Conservation (phyloP, 768 basidiomycete genomes). For the Amanita pallidorosea region DNA sequence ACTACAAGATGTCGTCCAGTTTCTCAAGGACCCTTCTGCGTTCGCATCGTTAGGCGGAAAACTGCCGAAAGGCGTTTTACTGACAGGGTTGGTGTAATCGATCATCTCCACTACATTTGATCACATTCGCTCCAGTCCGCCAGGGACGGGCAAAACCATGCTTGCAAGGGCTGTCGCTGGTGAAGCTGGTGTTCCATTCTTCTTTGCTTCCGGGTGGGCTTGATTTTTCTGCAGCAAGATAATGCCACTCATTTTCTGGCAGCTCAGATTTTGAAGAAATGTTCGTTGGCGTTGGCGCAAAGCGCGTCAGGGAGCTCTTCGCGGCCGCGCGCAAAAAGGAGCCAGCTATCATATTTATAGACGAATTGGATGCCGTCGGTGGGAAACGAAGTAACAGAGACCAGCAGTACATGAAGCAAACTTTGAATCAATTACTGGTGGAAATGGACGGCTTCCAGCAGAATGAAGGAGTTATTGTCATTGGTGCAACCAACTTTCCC, state of each 20-base stretch:
- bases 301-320: conserved; percentile 92
- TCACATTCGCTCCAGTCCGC: conserved; percentile 32
- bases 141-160: conserved; percentile 97
- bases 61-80: conserved; percentile 86
- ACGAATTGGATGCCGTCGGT: conserved; percentile 91
- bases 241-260: conserved; percentile 5
- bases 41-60: conserved; percentile 91
- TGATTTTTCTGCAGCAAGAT: background rate
- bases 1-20: conserved; percentile 89
- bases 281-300: conserved; percentile 93
- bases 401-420: conserved; percentile 87
- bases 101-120: background rate
- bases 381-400: conserved; percentile 77
- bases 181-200: conserved; percentile 96
- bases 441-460: conserved; percentile 98
- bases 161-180: conserved; percentile 96
- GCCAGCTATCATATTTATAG: conserved; percentile 97
- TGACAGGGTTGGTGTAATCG: conserved; percentile 48
- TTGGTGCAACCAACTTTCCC: conserved; percentile 97
- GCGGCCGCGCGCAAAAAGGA: conserved; percentile 88
- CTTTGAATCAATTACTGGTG: conserved; percentile 90
- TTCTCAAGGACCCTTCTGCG: conserved; percentile 84
- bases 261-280: conserved; percentile 97
- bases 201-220: conserved; percentile 84
- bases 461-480: conserved; percentile 88